These are phyloP conservation scores for Lithospermum erythrorhizon DNA, from an alignment of 257 asterid genomes.

Conservation along the genomic window DNA sequence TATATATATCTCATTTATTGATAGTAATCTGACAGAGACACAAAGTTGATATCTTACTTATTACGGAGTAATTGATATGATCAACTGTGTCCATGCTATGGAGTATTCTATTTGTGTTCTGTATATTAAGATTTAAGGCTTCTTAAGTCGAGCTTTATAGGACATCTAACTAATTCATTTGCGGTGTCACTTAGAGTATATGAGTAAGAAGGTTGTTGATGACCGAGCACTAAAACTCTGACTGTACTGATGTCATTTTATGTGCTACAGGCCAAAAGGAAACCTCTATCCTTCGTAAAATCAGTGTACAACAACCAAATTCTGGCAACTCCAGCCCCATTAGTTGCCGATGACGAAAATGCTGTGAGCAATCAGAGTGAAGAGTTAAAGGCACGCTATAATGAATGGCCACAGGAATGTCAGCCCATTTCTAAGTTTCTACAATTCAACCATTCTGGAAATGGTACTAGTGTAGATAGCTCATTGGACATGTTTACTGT, in stretches of 20 bases:
- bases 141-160: background rate
- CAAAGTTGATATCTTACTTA: too few species aligned
- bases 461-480: slow-evolving; percentile 11
- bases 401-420: slow-evolving; percentile 42
- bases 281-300: slow-evolving; percentile 43
- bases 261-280: slow-evolving; percentile 65
- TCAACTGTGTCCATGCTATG: too few species aligned
- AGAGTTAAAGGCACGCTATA: slow-evolving; percentile 29
- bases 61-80: too few species aligned
- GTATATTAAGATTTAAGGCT: background rate
- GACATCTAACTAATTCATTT: background rate
- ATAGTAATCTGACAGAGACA: too few species aligned
- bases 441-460: slow-evolving; percentile 28
- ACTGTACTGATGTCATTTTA: background rate
- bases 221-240: background rate
- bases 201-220: background rate
- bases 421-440: slow-evolving; percentile 57
- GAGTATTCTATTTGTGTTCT: too few species aligned
- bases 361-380: slow-evolving; percentile 23
- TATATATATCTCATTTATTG: background rate
- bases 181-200: background rate
- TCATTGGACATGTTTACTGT: slow-evolving; percentile 35
- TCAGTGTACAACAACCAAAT: slow-evolving; percentile 41
- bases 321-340: slow-evolving; percentile 47
- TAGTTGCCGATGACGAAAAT: slow-evolving; percentile 32